Evolutionary conservation across 257 asterid genomes (phyloP), one percentile per base, ranked within the genome.

Genomic region (Rehmannia glutinosa): DNA sequence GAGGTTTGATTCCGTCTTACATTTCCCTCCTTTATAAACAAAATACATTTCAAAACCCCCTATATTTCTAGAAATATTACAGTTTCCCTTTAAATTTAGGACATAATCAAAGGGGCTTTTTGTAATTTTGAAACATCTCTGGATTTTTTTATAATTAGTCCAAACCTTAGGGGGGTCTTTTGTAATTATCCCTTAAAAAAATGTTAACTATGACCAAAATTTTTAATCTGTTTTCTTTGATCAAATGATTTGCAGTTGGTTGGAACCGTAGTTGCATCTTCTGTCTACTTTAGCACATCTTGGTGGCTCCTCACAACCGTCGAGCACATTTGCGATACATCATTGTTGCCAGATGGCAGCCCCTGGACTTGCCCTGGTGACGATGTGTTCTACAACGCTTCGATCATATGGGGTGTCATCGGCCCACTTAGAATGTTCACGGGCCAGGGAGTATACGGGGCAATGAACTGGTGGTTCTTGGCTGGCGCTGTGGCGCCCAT

Each of bases 301-400:
- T 87, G 96, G 97, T 87, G 88, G 90, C 90, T 90, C 17, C 89
- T 90, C 3, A 33, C 69, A 0, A 5, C 77, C 0, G 27, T 87
- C 7, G 57, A 71, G 1, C 52, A 86, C 80, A 84, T 90, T 3
- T 90, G 95, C 39, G 80, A 90, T 8, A 47, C 77, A 0, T 16
- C 46, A 1, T 4, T 42, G 4, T 81, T 90, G 2, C 92, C 92
- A 3, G 76, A 72, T 0, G 90, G 87, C 0, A 86, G 95, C 51
- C 94, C 95, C 6, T 91, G 94, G 96, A 89, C 98, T 0, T 89
- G 98, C 69, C 98, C 95, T 0, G 73, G 84, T 0, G 96, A 83
- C 62, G 75, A 73, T 1, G 87, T 87, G 2, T 89, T 84, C 76
- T 91, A 85, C 71, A 86, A 79, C 11, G 90, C 98, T 6, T 87